phyloP scores from a whole-genome alignment of 148 eudicot species.

The Silene uniflora region DNA sequence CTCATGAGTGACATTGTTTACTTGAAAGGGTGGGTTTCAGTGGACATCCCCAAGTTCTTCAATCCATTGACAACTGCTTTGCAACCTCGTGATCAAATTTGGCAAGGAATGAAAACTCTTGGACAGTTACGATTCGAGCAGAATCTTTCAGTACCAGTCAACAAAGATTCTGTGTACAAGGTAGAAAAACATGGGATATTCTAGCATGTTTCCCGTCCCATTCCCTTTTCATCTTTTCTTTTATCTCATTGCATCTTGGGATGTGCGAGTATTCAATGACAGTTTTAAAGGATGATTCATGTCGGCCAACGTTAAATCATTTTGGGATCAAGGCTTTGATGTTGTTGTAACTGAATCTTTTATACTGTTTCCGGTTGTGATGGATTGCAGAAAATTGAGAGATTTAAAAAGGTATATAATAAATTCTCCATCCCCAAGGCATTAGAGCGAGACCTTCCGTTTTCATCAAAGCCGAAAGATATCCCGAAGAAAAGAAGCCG shows the following conservation, averaged over 20 bases:
- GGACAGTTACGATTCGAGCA: constrained; percentile 66
- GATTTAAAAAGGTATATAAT: constrained; percentile 70
- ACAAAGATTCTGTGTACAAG: constrained; percentile 86
- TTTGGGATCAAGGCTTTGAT: no score
- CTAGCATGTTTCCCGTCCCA: background rate
- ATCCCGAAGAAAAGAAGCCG: constrained; percentile 37
- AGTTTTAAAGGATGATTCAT: no score
- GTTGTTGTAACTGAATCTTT: background rate
- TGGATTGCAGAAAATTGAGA: constrained; percentile 65
- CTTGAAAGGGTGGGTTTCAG: constrained; percentile 87
- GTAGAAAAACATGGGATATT: constrained; percentile 27
- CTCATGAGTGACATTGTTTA: constrained; percentile 88
- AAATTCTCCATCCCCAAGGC: constrained; percentile 72
- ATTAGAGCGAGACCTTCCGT: constrained; percentile 67
- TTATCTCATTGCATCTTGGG: no score
- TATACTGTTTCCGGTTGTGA: background rate
- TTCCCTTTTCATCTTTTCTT: no score
- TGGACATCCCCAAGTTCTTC: constrained; percentile 75
- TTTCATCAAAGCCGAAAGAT: constrained; percentile 77
- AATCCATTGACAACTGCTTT: constrained; percentile 89
- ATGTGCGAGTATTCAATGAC: no score
- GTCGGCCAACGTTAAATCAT: no score
- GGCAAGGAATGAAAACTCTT: constrained; percentile 95
- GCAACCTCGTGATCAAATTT: constrained; percentile 71
- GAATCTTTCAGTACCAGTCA: constrained; percentile 62